Evolutionary conservation across 1,139 yeast species (phyloP), one percentile per base, ranked within the genome.

Genomic region (Lodderomyces margitis): DNA sequence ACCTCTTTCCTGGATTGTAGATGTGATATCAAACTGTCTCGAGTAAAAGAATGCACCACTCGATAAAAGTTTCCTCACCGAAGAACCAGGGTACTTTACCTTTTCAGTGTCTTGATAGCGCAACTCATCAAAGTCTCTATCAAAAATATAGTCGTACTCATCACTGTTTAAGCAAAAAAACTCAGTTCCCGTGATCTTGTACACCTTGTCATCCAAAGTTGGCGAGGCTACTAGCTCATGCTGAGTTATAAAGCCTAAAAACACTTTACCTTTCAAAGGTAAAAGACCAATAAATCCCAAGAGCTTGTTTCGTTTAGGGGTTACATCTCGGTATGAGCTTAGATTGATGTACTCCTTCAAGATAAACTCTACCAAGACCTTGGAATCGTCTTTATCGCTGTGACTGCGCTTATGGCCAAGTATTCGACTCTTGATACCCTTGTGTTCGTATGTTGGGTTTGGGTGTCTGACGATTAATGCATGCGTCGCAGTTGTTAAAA

Each of bases 31-130:
- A 54, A 82, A 83, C 44, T 80, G 74, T 27, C 72, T 68, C 0
- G 89, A 81, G 58, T 75, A 84, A 53, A 76, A 84, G 55, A 84
- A 85, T 2, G 80, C 69, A 0, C 88, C 92, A 52, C 74, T 75
- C 11, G 80, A 70, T 21, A 84, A 62, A 10, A 83, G 59, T 49
- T 76, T 76, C 42, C 76, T 68, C 2, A 83, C 70, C 2, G 83
- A 74, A 23, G 75, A 72, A 25, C 86, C 81, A 2, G 87, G 87
- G 49, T 73, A 78, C 21, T 74, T 80, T 41, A 48, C 31, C 42
- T 51, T 45, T 42, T 48, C 50, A 12, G 46, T 39, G 17, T 48
- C 51, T 53, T 51, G 43, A 35, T 47, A 44, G n/a, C 38, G 34
- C 21, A 40, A 44, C 15, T 54, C 54, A 21, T 57, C 62, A 17